phyloP scores from a whole-genome alignment of 1,284 basidiomycete genomes.

The Grifola frondosa region DNA sequence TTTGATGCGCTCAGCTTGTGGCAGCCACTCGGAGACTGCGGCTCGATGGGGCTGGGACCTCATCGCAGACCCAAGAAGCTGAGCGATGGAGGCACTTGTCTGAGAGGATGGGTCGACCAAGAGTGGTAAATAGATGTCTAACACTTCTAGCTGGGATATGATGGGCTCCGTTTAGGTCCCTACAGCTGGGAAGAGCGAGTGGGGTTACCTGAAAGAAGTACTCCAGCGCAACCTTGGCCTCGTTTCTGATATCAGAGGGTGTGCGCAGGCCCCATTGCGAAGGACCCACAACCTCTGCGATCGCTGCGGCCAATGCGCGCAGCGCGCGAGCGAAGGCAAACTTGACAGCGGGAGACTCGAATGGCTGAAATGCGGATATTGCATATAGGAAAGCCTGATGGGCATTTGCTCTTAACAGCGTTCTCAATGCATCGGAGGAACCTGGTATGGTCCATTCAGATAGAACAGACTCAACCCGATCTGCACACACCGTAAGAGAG shows the following conservation, averaged over 20 bases:
- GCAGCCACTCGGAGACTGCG: constrained; percentile 64
- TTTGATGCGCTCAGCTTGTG: constrained; percentile 49
- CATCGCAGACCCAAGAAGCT: constrained; percentile 53
- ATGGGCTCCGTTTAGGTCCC: constrained; percentile 1
- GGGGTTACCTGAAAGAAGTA: constrained; percentile 55
- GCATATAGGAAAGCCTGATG: constrained; percentile 58
- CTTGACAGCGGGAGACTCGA: constrained; percentile 43
- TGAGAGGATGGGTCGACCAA: constrained; percentile 43
- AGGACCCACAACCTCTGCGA: constrained; percentile 66
- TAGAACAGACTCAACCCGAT: constrained; percentile 1
- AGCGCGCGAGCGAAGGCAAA: constrained; percentile 61
- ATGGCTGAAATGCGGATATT: constrained; percentile 42
- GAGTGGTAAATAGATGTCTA: constrained; percentile 68
- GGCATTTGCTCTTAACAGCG: constrained; percentile 55
- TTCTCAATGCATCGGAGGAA: constrained; percentile 56
- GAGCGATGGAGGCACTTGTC: constrained; percentile 49
- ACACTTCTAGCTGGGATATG: constrained; percentile 52
- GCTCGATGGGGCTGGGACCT: constrained; percentile 55
- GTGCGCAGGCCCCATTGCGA: constrained; percentile 62
- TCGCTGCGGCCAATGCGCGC: constrained; percentile 52
- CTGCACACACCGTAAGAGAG: constrained; percentile 56
- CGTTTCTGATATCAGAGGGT: constrained; percentile 43
- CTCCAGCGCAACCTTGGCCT: constrained; percentile 56
- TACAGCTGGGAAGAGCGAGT: not conserved
- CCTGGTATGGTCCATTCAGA: too few relatives aligned